These are phyloP conservation scores for Trichoderma parareesei DNA, from an alignment of 495 filamentous ascomycete species.

Conservation along the genomic window DNA sequence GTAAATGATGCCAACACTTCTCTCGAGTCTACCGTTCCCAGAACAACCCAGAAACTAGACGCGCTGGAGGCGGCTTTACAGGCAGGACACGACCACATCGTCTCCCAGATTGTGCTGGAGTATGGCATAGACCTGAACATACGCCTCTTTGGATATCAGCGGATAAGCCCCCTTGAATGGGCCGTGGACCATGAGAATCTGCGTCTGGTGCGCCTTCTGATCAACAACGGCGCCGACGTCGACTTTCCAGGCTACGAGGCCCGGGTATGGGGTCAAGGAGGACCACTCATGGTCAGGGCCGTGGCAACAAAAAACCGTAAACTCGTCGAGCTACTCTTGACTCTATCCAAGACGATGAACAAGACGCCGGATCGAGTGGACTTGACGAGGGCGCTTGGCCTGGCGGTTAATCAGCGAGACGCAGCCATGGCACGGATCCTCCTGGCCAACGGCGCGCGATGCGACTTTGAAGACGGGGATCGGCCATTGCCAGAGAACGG, in stretches of 20 bases:
- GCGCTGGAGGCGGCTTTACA: slow-evolving; percentile 9
- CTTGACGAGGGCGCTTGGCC: slow-evolving; percentile 12
- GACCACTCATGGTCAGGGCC: neutral
- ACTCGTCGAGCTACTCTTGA: slow-evolving; percentile 6
- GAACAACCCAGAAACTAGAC: slow-evolving; percentile 6
- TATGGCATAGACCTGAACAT: slow-evolving; percentile 10
- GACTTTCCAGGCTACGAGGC: neutral
- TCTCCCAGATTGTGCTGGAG: slow-evolving; percentile 5
- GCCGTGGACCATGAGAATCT: neutral
- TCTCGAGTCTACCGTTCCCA: neutral
- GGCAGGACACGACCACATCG: slow-evolving; percentile 10
- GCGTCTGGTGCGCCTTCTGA: neutral
- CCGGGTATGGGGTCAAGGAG: neutral
- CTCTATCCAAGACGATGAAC: neutral
- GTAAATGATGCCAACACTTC: neutral
- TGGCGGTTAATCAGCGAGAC: slow-evolving; percentile 5
- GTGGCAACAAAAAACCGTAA: neutral
- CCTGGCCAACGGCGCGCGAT: slow-evolving; percentile 2
- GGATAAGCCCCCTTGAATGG: neutral
- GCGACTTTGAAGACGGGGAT: slow-evolving; percentile 11
- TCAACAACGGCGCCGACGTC: neutral
- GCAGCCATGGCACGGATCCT: neutral
- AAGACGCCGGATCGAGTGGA: neutral
- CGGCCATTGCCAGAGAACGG: neutral
- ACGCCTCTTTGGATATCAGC: neutral